These are phyloP conservation scores for Acaromyces ingoldii DNA, from an alignment of 1,284 basidiomycete genomes.

Conservation along the genomic window DNA sequence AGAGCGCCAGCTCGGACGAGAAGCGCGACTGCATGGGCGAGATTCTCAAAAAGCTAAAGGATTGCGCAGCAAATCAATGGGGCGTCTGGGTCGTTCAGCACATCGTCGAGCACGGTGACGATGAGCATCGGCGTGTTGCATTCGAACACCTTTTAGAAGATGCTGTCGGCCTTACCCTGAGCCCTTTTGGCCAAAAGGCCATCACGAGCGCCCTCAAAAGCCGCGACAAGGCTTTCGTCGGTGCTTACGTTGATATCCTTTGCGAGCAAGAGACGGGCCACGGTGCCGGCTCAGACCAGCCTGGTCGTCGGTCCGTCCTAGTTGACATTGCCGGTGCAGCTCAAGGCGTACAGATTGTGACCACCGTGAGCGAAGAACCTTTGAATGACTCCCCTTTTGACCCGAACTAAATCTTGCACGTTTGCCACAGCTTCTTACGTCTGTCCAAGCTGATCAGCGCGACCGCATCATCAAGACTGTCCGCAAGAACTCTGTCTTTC, in stretches of 20 bases:
- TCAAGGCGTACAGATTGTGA: constrained; percentile 47
- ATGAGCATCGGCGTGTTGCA: constrained; percentile 19
- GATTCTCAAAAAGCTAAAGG: constrained; percentile 30
- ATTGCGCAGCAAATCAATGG: constrained; percentile 44
- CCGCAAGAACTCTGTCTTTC: constrained; percentile 40
- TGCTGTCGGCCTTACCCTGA: constrained; percentile 34
- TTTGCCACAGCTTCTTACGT: constrained; percentile 37
- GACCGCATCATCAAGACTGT: constrained; percentile 41
- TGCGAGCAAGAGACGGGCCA: constrained; percentile 17
- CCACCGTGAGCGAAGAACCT: constrained; percentile 19
- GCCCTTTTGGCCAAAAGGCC: constrained; percentile 47
- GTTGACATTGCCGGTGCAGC: constrained; percentile 41
- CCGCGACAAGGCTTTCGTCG: constrained; percentile 22
- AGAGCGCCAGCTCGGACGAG: constrained; percentile 28
- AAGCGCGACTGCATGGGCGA: constrained; percentile 38
- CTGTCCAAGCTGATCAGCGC: constrained; percentile 26
- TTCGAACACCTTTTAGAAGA: constrained; percentile 24
- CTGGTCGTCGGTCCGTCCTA: constrained; percentile 34
- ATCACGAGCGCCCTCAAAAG: constrained; percentile 44
- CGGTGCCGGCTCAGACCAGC: constrained; percentile 2
- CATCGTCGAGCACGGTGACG: constrained; percentile 42
- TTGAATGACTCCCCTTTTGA: too few relatives aligned
- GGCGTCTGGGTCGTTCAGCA: constrained; percentile 50
- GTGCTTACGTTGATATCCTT: constrained; percentile 30
- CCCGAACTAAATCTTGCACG: too few relatives aligned